phyloP scores from a whole-genome alignment of 768 basidiomycete species.

The Mycena sanguinolenta region DNA sequence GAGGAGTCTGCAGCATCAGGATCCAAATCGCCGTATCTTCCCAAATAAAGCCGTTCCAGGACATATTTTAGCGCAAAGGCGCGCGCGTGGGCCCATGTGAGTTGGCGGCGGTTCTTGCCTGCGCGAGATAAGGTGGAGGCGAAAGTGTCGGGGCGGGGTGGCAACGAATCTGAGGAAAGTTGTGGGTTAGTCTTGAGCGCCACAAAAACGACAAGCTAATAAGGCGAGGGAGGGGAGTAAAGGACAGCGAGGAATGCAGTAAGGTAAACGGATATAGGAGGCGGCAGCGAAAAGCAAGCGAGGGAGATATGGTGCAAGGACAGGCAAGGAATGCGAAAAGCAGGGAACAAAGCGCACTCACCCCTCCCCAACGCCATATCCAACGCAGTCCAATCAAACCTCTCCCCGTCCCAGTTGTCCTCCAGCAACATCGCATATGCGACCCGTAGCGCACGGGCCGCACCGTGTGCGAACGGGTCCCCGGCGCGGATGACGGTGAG shows the following conservation, averaged over 20 bases:
- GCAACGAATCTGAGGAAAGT: too few relatives aligned
- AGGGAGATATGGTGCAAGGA: too few relatives aligned
- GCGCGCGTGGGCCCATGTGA: conserved; percentile 29
- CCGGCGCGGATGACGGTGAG: conserved; percentile 4
- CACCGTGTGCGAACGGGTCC: conserved; percentile 7
- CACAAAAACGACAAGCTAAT: too few relatives aligned
- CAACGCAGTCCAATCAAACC: not conserved
- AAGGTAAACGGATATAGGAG: too few relatives aligned
- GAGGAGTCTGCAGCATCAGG: not conserved
- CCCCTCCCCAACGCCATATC: not conserved
- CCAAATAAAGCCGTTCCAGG: conserved; percentile 4
- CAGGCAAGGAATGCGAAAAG: too few relatives aligned
- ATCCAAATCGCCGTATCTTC: conserved; percentile 6
- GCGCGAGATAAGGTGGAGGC: too few relatives aligned
- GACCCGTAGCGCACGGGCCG: conserved; percentile 4
- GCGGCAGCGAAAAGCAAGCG: too few relatives aligned
- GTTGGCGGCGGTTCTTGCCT: conserved; percentile 31
- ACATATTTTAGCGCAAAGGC: conserved; percentile 22
- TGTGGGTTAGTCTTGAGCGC: too few relatives aligned
- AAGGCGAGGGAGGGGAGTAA: too few relatives aligned
- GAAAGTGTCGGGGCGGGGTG: too few relatives aligned
- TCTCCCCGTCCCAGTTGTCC: conserved; percentile 1
- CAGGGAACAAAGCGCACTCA: too few relatives aligned
- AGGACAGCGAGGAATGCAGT: too few relatives aligned
- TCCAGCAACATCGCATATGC: conserved; percentile 28